Evolutionary conservation across 2,329 filamentous ascomycete genomes (phyloP).

Genomic region (Apiospora koreana): DNA sequence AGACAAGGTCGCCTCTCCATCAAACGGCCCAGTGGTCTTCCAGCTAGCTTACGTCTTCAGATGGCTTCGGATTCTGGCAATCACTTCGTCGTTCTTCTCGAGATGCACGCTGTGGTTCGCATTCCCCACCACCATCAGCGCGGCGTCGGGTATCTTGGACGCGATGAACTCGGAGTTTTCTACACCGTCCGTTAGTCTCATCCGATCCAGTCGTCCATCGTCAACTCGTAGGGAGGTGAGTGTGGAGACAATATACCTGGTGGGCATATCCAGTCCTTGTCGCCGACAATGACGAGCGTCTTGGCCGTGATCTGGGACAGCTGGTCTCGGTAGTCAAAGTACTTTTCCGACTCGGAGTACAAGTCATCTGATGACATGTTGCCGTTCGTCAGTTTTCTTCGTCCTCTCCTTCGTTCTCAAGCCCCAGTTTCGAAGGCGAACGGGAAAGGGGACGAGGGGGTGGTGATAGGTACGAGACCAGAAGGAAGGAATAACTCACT

Average conservation of each 20-base stretch:
- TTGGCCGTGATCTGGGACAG: conserved; percentile 33
- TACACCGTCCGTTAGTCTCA: conserved; percentile 14
- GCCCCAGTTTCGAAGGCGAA: no score
- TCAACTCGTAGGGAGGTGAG: background rate
- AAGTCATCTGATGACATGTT: conserved; percentile 36
- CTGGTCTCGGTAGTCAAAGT: conserved; percentile 37
- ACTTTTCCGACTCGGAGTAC: conserved; percentile 37
- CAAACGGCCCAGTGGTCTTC: no score
- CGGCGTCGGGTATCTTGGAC: conserved; percentile 26
- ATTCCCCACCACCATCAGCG: conserved; percentile 29
- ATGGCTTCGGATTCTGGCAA: conserved; percentile 25
- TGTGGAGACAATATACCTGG: conserved; percentile 28
- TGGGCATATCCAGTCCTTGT: conserved; percentile 42
- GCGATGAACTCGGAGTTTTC: conserved; percentile 35
- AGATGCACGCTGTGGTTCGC: conserved; percentile 39
- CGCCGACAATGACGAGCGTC: conserved; percentile 38
- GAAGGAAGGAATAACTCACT: conserved; percentile 33
- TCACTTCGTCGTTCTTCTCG: conserved; percentile 34
- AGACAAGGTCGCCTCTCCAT: no score
- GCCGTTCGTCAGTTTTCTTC: background rate
- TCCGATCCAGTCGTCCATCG: background rate
- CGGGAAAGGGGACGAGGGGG: no score
- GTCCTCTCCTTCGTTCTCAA: no score
- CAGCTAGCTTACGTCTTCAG: conserved; percentile 10
- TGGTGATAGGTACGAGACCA: no score